Evolutionary conservation across 2,329 filamentous ascomycete species (phyloP).

Genomic region (Fonsecaea nubica): DNA sequence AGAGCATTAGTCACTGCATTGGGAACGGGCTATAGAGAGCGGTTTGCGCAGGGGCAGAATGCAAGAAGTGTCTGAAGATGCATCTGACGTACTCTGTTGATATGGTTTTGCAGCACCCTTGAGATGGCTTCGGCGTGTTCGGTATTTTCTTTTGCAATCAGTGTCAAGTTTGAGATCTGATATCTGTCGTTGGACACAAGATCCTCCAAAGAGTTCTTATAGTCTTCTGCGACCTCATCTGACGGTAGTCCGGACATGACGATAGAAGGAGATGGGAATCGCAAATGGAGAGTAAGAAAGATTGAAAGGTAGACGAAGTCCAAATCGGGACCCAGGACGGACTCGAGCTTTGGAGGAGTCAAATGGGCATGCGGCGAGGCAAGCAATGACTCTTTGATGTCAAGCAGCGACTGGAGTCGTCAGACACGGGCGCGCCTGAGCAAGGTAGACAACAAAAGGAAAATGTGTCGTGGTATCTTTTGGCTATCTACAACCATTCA

Average conservation of each 20-base stretch:
- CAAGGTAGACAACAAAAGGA: slow-evolving; percentile 36
- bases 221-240: slow-evolving; percentile 93
- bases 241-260: slow-evolving; percentile 69
- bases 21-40: slow-evolving; percentile 28
- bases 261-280: slow-evolving; percentile 44
- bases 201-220: slow-evolving; percentile 90
- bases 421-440: slow-evolving; percentile 29
- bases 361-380: slow-evolving; percentile 25
- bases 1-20: slow-evolving; percentile 30
- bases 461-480: slow-evolving; percentile 41
- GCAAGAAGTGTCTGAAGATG: slow-evolving; percentile 24
- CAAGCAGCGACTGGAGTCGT: slow-evolving; percentile 23
- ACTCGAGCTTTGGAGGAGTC: slow-evolving; percentile 29
- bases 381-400: slow-evolving; percentile 23
- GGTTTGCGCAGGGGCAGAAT: slow-evolving; percentile 42
- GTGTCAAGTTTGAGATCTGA: slow-evolving; percentile 95
- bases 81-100: slow-evolving; percentile 78
- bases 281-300: slow-evolving; percentile 28
- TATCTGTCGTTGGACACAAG: slow-evolving; percentile 88
- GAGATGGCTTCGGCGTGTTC: slow-evolving; percentile 94
- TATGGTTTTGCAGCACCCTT: slow-evolving; percentile 87
- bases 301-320: slow-evolving; percentile 19
- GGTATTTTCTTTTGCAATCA: slow-evolving; percentile 97
- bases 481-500: slow-evolving; percentile 37
- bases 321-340: slow-evolving; percentile 18